Percentiles rank a stretch among this genome's conserved stretches.
phyloP scores from a whole-genome alignment of 2,329 filamentous ascomycete genomes.

The Diaporthe aspalathi region DNA sequence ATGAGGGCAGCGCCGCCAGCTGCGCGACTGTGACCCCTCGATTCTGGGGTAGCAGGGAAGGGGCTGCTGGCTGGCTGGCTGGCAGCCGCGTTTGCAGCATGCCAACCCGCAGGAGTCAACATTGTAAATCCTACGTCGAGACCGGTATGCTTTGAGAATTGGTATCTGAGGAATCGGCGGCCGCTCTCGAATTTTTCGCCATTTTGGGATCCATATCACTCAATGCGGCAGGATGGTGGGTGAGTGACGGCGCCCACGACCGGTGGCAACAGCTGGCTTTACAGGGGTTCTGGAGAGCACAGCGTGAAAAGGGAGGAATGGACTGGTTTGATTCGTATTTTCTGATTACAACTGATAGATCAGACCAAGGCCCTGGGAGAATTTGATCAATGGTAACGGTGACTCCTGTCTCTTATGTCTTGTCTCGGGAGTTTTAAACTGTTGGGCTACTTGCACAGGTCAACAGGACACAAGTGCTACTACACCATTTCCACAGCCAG shows the following conservation, averaged over 20 bases:
- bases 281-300: neutral
- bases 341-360: neutral
- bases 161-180: neutral
- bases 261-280: neutral
- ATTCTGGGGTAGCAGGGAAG: constrained; percentile 29
- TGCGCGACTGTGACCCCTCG: constrained; percentile 21
- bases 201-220: neutral
- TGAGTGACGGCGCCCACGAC: neutral
- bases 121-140: neutral
- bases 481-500: no score
- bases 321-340: neutral
- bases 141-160: neutral
- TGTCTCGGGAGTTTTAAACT: no score
- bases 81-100: neutral
- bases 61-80: neutral
- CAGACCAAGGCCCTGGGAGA: neutral
- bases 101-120: neutral
- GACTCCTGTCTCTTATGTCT: neutral
- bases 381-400: neutral
- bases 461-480: no score
- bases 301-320: no score
- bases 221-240: neutral
- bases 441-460: no score
- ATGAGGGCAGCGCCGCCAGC: neutral
- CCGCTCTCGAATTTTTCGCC: neutral